phyloP scores from a whole-genome alignment of 495 filamentous ascomycete genomes.

The Xylaria castorea region DNA sequence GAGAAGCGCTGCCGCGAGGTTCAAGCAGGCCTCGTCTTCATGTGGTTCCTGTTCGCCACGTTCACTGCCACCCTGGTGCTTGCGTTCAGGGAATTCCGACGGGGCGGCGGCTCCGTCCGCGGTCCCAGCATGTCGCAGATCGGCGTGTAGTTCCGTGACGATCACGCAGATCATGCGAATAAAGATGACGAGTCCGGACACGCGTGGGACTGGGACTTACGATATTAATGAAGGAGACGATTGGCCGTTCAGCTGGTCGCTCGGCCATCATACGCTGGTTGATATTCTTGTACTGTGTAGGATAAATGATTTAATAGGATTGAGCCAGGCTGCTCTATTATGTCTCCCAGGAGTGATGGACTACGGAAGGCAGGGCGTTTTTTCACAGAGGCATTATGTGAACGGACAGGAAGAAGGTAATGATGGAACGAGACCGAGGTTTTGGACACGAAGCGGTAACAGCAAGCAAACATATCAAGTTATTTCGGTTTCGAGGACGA shows the following conservation, averaged over 20 bases:
- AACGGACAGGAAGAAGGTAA: background rate
- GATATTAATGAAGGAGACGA: constrained; percentile 13
- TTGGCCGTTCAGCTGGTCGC: background rate
- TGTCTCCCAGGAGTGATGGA: background rate
- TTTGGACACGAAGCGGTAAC: background rate
- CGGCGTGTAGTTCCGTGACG: constrained; percentile 43
- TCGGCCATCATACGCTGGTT: background rate
- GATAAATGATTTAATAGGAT: constrained; percentile 11
- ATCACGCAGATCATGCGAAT: background rate
- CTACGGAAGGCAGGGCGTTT: background rate
- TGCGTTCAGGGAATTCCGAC: constrained; percentile 45
- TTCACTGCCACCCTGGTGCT: constrained; percentile 46
- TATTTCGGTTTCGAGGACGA: background rate
- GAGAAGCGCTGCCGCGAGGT: constrained; percentile 57
- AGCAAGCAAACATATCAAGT: background rate
- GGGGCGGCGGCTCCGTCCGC: constrained; percentile 49
- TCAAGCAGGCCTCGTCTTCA: constrained; percentile 55
- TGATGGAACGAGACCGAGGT: constrained; percentile 9
- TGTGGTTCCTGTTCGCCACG: constrained; percentile 56
- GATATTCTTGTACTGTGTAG: constrained; percentile 12
- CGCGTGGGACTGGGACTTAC: constrained; percentile 9
- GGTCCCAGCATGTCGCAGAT: constrained; percentile 57
- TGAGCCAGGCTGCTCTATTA: background rate
- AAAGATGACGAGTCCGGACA: background rate
- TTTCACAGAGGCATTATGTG: background rate